Percentiles rank a stretch among this genome's conserved stretches.
phyloP scores from a whole-genome alignment of 108 stramenopile species.

The Nitzschia palea region DNA sequence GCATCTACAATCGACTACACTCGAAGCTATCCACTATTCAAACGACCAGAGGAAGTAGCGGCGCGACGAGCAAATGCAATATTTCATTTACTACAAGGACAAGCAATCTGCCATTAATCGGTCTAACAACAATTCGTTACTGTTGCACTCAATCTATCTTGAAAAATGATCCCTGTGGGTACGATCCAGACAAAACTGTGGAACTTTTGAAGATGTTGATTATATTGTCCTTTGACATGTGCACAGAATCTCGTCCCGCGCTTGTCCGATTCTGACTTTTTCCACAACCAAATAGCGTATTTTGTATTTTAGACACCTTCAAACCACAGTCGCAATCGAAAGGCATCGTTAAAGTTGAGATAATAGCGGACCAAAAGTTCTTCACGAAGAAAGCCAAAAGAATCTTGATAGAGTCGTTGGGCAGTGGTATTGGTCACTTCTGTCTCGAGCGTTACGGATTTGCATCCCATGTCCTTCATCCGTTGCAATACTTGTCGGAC shows the following conservation, averaged over 20 bases:
- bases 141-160: no score
- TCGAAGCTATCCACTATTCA: not conserved
- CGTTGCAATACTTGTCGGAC: conserved; percentile 56
- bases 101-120: not conserved
- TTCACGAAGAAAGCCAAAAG: conserved; percentile 83
- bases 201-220: no score
- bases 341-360: conserved; percentile 87
- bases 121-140: not conserved
- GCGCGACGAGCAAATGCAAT: conserved; percentile 5
- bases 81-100: not conserved
- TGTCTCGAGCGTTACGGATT: conserved; percentile 69
- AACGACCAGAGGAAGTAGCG: not conserved
- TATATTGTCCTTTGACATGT: no score
- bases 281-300: no score
- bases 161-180: no score
- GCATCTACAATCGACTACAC: not conserved
- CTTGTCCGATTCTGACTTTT: no score
- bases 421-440: conserved; percentile 79
- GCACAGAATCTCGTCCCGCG: no score
- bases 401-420: conserved; percentile 76
- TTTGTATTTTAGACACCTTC: no score
- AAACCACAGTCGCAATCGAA: conserved; percentile 84
- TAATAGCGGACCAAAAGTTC: conserved; percentile 85
- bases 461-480: conserved; percentile 46
- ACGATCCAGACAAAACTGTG: no score